phyloP scores from a whole-genome alignment of 2,329 filamentous ascomycete genomes.

The Shiraia sp. region DNA sequence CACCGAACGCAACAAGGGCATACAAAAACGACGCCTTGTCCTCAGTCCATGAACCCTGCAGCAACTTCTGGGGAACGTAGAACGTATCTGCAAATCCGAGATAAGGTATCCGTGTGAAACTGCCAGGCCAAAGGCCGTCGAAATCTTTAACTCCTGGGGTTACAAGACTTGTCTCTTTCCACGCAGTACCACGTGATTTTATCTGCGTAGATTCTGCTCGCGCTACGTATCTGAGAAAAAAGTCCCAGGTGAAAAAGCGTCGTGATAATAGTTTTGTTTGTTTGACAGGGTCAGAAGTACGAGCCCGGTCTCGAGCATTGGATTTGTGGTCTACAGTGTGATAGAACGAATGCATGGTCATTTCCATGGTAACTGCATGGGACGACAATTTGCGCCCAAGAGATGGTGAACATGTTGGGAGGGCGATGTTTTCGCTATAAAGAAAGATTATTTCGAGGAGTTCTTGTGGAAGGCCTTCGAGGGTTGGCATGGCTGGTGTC shows the following conservation, averaged over 20 bases:
- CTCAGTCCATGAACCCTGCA: conserved; percentile 40
- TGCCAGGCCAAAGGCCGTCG: conserved; percentile 35
- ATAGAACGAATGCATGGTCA: conserved; percentile 39
- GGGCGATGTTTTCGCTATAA: conserved; percentile 40
- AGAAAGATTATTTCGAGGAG: conserved; percentile 43
- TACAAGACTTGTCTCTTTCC: conserved; percentile 31
- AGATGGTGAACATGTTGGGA: conserved; percentile 34
- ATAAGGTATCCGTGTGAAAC: conserved; percentile 35
- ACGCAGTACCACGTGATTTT: conserved; percentile 33
- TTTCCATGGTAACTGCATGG: conserved; percentile 29
- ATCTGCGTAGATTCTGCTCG: conserved; percentile 35
- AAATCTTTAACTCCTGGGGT: conserved; percentile 29
- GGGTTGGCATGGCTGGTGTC: conserved; percentile 33
- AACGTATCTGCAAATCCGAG: conserved; percentile 38
- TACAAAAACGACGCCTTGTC: conserved; percentile 38
- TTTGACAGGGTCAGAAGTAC: conserved; percentile 19
- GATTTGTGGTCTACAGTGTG: conserved; percentile 37
- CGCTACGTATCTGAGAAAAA: conserved; percentile 39
- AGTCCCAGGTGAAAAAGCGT: conserved; percentile 43
- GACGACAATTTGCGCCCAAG: conserved; percentile 40
- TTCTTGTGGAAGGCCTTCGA: conserved; percentile 41
- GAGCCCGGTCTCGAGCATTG: conserved; percentile 23
- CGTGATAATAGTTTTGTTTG: conserved; percentile 38
- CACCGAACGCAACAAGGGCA: conserved; percentile 37
- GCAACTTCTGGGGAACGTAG: conserved; percentile 38